Percentiles rank a stretch among this genome's conserved stretches.
phyloP scores from a whole-genome alignment of 2,329 filamentous ascomycete species.

The Decorospora gaudefroyi region DNA sequence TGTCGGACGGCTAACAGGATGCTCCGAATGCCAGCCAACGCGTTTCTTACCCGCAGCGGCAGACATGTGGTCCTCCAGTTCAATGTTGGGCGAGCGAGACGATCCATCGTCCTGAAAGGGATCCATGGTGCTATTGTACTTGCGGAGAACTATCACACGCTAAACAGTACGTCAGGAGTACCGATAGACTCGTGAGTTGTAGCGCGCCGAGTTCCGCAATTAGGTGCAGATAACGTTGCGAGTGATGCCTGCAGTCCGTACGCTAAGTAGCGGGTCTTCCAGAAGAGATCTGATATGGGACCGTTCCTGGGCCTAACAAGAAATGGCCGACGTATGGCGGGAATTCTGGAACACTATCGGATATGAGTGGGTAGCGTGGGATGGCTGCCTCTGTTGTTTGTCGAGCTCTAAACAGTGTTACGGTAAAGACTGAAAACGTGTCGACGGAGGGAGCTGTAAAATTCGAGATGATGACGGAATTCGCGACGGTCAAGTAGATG shows the following conservation, averaged over 20 bases:
- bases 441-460: not conserved
- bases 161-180: slow-evolving; percentile 9
- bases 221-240: slow-evolving; percentile 20
- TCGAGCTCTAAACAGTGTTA: not conserved
- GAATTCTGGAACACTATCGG: slow-evolving; percentile 25
- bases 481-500: slow-evolving; percentile 6
- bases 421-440: not conserved
- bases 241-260: slow-evolving; percentile 20
- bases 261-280: slow-evolving; percentile 19
- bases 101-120: slow-evolving; percentile 28
- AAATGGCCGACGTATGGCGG: slow-evolving; percentile 22
- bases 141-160: slow-evolving; percentile 12
- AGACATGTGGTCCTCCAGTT: slow-evolving; percentile 35
- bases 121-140: slow-evolving; percentile 36
- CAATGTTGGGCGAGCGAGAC: slow-evolving; percentile 20
- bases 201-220: slow-evolving; percentile 21
- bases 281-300: slow-evolving; percentile 16
- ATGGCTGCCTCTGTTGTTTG: slow-evolving; percentile 2
- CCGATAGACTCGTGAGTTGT: slow-evolving; percentile 16
- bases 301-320: slow-evolving; percentile 23
- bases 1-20: slow-evolving; percentile 19
- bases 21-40: slow-evolving; percentile 41
- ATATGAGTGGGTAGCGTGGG: slow-evolving; percentile 26
- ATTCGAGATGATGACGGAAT: slow-evolving; percentile 1
- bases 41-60: slow-evolving; percentile 39